Evolutionary conservation across 2,329 filamentous ascomycete genomes (phyloP).

Genomic region (Rutstroemia sydowiana): DNA sequence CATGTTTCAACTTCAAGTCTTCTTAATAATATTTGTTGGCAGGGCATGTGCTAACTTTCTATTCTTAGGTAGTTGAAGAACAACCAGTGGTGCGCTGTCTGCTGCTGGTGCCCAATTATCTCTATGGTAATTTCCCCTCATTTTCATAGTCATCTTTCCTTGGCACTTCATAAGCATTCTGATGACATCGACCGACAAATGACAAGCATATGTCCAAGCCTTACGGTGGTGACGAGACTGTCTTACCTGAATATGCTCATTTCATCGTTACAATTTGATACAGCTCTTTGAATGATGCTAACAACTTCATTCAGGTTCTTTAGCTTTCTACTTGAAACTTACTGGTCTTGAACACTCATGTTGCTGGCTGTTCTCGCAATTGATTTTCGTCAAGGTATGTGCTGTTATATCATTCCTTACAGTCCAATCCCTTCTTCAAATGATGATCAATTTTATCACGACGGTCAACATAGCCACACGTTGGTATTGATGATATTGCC

Average conservation of each 20-base stretch:
- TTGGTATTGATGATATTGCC: slow-evolving; percentile 72
- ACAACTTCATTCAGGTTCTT: slow-evolving; percentile 8
- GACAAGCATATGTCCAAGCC: slow-evolving; percentile 99
- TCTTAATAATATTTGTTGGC: slow-evolving; percentile 27
- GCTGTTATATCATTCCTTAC: not conserved
- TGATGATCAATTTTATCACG: slow-evolving; percentile 76
- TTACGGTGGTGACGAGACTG: slow-evolving; percentile 46
- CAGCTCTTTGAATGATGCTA: slow-evolving; percentile 9
- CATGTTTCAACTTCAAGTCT: slow-evolving; percentile 5
- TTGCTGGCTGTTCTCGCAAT: no score
- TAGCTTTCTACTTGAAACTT: not conserved
- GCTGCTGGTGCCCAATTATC: not conserved
- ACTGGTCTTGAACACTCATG: not conserved
- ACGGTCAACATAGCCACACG: slow-evolving; percentile 73
- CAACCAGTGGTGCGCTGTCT: not conserved
- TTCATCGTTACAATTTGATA: slow-evolving; percentile 3
- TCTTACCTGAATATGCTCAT: slow-evolving; percentile 40
- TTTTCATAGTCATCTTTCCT: slow-evolving; percentile 14
- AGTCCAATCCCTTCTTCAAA: slow-evolving; percentile 33
- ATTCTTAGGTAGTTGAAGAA: not conserved
- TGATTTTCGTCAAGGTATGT: slow-evolving; percentile 13
- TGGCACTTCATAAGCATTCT: slow-evolving; percentile 39
- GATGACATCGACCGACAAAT: slow-evolving; percentile 77
- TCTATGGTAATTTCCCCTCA: slow-evolving; percentile 6
- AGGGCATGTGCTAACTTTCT: slow-evolving; percentile 6